A percentile compares a stretch with the other conserved stretches of the same genome.
These are phyloP conservation scores for Trifolium pratense DNA, from an alignment of 306 rosid genomes.

Conservation along the genomic window DNA sequence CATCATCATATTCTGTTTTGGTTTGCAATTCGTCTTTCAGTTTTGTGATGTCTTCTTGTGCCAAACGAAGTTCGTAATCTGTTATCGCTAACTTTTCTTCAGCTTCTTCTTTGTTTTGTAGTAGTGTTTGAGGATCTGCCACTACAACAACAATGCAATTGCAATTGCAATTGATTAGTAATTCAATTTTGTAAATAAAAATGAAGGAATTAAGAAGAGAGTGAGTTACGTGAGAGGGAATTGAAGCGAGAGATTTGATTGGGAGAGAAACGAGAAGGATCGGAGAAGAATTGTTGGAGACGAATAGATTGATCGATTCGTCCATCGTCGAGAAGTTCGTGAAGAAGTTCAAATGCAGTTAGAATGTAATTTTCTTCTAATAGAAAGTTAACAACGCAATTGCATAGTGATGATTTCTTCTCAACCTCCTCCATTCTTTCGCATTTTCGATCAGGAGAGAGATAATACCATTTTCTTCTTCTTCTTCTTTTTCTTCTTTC, in stretches of 20 bases:
- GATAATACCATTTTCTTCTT: background rate
- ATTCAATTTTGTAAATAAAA: too few relatives aligned
- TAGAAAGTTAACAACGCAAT: constrained; percentile 93
- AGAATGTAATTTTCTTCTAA: constrained; percentile 89
- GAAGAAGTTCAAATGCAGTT: constrained; percentile 96
- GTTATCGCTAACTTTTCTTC: constrained; percentile 79
- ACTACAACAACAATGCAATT: constrained; percentile 57
- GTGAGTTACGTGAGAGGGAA: constrained; percentile 47
- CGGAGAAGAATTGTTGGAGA: constrained; percentile 75
- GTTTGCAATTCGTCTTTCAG: constrained; percentile 63
- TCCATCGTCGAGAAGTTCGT: constrained; percentile 95
- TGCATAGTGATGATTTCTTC: constrained; percentile 83
- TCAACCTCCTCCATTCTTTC: constrained; percentile 77
- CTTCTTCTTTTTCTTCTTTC: background rate
- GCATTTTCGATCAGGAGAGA: background rate
- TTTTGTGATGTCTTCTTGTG: constrained; percentile 79
- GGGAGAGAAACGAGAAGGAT: constrained; percentile 77
- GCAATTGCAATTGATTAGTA: background rate
- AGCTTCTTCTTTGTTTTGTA: constrained; percentile 70
- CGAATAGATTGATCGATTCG: constrained; percentile 89
- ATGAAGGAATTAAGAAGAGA: too few relatives aligned
- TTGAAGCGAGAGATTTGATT: constrained; percentile 84
- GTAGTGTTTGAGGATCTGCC: constrained; percentile 86
- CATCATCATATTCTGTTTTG: constrained; percentile 45
- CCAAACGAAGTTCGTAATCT: constrained; percentile 85